Conservation (phyloP, 345 rosid species). For the Turritis glabra region DNA sequence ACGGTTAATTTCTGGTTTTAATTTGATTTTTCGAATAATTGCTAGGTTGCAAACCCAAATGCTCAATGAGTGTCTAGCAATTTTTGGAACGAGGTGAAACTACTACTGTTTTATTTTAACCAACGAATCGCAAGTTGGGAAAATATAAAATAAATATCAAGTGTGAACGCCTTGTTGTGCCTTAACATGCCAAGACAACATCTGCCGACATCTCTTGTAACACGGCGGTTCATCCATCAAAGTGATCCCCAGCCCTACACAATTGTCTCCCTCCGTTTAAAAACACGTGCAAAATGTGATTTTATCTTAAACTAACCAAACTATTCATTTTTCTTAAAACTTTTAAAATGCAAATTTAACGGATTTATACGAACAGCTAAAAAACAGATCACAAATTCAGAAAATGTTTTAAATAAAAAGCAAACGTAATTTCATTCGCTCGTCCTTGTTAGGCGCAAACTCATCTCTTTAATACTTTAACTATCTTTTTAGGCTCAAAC, state of each 20-base stretch:
- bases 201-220: constrained; percentile 35
- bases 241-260: constrained; percentile 5
- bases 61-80: too few relatives aligned
- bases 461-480: constrained; percentile 17
- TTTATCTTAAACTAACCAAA: constrained; percentile 16
- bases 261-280: background rate
- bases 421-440: constrained; percentile 1
- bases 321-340: background rate
- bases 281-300: constrained; percentile 32
- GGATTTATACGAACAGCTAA: background rate
- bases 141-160: background rate
- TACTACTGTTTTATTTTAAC: background rate
- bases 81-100: too few relatives aligned
- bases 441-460: constrained; percentile 31
- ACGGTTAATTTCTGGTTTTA: too few relatives aligned
- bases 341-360: background rate
- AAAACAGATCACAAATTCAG: background rate
- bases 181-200: constrained; percentile 21
- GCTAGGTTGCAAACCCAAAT: too few relatives aligned
- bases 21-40: too few relatives aligned
- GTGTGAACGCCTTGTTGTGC: constrained; percentile 30
- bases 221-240: constrained; percentile 29
- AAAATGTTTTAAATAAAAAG: background rate
- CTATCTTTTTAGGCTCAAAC: background rate
- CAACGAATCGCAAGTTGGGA: constrained; percentile 16